Evolutionary conservation across 176 grass and related monocot species (phyloP).

Genomic region (Carex parvula): DNA sequence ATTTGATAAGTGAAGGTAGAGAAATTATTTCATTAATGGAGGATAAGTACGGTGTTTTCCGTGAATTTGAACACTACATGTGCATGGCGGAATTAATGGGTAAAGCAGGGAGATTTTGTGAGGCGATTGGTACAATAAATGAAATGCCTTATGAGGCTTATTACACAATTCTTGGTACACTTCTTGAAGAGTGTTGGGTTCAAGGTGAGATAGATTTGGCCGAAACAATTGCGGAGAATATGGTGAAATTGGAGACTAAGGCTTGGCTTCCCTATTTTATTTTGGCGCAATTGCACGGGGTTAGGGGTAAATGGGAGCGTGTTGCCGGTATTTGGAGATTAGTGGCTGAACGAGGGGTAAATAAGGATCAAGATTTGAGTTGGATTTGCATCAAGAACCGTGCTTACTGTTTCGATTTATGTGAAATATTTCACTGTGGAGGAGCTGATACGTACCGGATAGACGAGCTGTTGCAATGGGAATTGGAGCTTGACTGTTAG

Average conservation of each 20-base stretch:
- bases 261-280: slow-evolving; percentile 61
- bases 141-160: slow-evolving; percentile 33
- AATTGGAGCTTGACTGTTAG: slow-evolving; percentile 35
- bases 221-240: slow-evolving; percentile 55
- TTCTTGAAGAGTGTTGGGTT: slow-evolving; percentile 71
- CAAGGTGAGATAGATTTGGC: slow-evolving; percentile 42
- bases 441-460: slow-evolving; percentile 46
- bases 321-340: slow-evolving; percentile 68
- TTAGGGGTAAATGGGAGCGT: slow-evolving; percentile 78
- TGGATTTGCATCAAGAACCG: slow-evolving; percentile 66
- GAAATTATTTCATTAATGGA: slow-evolving; percentile 53
- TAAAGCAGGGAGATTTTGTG: slow-evolving; percentile 51
- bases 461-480: slow-evolving; percentile 55
- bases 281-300: slow-evolving; percentile 50
- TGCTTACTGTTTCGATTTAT: slow-evolving; percentile 49
- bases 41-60: slow-evolving; percentile 44
- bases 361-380: slow-evolving; percentile 52
- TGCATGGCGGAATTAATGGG: slow-evolving; percentile 67
- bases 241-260: slow-evolving; percentile 44
- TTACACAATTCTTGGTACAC: slow-evolving; percentile 38
- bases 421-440: slow-evolving; percentile 63
- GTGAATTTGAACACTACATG: slow-evolving; percentile 46
- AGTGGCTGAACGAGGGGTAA: slow-evolving; percentile 55
- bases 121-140: slow-evolving; percentile 55
- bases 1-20: slow-evolving; percentile 46